These are phyloP conservation scores for Imleria badia DNA, from an alignment of 768 basidiomycete genomes.

Conservation along the genomic window DNA sequence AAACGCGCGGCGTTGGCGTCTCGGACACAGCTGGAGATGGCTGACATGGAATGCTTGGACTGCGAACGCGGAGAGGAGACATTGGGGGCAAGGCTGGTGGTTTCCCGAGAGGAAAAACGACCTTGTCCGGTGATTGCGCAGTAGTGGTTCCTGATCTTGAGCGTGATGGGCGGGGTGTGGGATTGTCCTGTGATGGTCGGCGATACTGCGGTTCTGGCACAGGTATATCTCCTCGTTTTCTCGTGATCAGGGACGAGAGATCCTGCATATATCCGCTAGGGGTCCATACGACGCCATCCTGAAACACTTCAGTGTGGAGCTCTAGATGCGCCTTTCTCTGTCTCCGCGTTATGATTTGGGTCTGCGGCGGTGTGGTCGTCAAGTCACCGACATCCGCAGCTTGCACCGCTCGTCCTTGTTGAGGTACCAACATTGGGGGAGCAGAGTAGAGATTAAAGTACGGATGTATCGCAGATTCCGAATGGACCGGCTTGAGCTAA, in stretches of 20 bases:
- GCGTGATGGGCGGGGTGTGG: constrained; percentile 2
- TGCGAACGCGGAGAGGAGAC: constrained; percentile 21
- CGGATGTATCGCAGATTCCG: constrained; percentile 21
- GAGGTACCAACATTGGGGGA: neutral
- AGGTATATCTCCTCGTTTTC: neutral
- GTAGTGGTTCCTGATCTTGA: constrained; percentile 18
- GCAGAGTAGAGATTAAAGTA: constrained; percentile 25
- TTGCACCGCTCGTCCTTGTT: neutral
- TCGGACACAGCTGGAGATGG: constrained; percentile 20
- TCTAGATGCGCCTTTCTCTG: constrained; percentile 32
- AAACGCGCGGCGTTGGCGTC: constrained; percentile 12
- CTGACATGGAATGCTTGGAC: constrained; percentile 11
- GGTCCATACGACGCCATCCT: constrained; percentile 26
- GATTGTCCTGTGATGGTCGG: neutral
- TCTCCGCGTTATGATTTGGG: neutral
- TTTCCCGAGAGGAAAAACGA: constrained; percentile 6
- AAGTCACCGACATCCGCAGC: neutral
- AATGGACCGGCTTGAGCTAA: neutral
- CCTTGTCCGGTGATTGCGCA: constrained; percentile 1
- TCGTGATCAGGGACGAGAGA: constrained; percentile 4
- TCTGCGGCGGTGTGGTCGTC: neutral
- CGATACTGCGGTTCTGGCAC: neutral
- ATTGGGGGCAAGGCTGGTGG: constrained; percentile 5
- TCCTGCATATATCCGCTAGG: constrained; percentile 29
- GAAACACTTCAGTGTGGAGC: constrained; percentile 35